Base-by-base conservation (phyloP, 2,329 filamentous ascomycete species). In the Talaromyces marneffei region DNA sequence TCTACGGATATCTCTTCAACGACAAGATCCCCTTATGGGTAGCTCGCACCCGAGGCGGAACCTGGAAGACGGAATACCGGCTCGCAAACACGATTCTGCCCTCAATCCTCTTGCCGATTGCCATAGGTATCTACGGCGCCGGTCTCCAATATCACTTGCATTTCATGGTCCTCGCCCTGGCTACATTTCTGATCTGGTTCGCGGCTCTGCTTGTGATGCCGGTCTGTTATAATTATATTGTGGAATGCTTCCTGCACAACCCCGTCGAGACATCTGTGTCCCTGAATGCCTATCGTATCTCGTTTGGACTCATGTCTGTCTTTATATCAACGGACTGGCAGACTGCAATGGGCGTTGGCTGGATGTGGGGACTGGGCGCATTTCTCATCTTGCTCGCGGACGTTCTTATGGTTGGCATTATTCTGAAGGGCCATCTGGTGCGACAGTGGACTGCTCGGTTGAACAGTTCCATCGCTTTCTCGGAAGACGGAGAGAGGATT, bases 21-120 rank as follows among this genome's bases (percentile, higher is more conserved):
- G 67, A 69, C 61, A 58, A 61, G 23, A 35, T 66, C 16, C 66
- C 67, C 0, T 50, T 69, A 8, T 55, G 33, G 29, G 39, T 68
- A 2, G 66, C 64, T 20, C 55, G 48, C 4, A 64, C 63, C 1
- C 55, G 50, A 33, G 66, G 66, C 39, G 73, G 72, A n/a, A 64
- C 65, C 31, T 78, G 76, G 76, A 71, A 71, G 35, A 72, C 76
- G 6, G 76, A 78, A 64, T 76, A 75, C 60, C 71, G 76, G 9
- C 71, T 78, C 16, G 23, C 25, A 39, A 31, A 58, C 27, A 58
- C 40, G 12, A 48, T 31, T 33, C 27, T 42, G 25, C 33, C 57
- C 33, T 60, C 35, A 18, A 37, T 60, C 23, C 23, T 60, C 10
- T 35, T 60, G 31, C 57, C 54, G 10, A 53, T 60, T 9, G 57